Conservation (phyloP, 2,329 filamentous ascomycete genomes). For the Huntiella abstrusa region DNA sequence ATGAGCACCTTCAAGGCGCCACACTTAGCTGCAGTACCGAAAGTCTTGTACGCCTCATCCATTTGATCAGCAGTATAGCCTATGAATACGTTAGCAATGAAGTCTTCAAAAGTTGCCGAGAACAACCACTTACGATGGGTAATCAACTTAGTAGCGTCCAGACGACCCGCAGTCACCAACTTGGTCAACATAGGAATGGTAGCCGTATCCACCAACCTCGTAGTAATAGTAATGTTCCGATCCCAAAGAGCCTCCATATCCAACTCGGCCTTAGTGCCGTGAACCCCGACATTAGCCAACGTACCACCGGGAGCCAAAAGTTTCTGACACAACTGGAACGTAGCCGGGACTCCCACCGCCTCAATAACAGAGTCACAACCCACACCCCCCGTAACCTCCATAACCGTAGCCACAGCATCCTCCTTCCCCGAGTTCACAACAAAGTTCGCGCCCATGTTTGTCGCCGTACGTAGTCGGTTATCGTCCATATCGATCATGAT, state of each 20-base stretch:
- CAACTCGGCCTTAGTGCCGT: conserved; percentile 32
- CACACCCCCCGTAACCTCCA: conserved; percentile 27
- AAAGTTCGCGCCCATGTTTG: conserved; percentile 28
- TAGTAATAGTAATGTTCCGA: conserved; percentile 34
- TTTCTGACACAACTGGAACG: conserved; percentile 33
- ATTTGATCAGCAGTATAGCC: conserved; percentile 25
- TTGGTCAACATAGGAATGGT: conserved; percentile 31
- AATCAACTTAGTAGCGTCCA: conserved; percentile 25
- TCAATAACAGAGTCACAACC: conserved; percentile 40
- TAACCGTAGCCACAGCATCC: conserved; percentile 21
- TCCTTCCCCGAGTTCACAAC: conserved; percentile 22
- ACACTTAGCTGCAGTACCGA: conserved; percentile 23
- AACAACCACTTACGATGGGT: conserved; percentile 23
- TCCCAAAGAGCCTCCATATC: conserved; percentile 35
- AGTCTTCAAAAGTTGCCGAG: not conserved
- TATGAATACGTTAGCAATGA: conserved; percentile 11
- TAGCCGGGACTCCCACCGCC: conserved; percentile 33
- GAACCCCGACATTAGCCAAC: conserved; percentile 39
- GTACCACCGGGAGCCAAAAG: conserved; percentile 33
- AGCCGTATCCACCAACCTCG: conserved; percentile 26
- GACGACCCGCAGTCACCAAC: conserved; percentile 22
- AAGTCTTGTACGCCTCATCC: conserved; percentile 25
- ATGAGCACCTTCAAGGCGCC: conserved; percentile 27
- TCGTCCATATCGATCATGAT: conserved; percentile 33
- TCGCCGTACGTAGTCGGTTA: conserved; percentile 27